A percentile compares a stretch with the other conserved stretches of the same genome.
phyloP scores from a whole-genome alignment of 1,284 basidiomycete species.

The Gymnopus androsaceus region DNA sequence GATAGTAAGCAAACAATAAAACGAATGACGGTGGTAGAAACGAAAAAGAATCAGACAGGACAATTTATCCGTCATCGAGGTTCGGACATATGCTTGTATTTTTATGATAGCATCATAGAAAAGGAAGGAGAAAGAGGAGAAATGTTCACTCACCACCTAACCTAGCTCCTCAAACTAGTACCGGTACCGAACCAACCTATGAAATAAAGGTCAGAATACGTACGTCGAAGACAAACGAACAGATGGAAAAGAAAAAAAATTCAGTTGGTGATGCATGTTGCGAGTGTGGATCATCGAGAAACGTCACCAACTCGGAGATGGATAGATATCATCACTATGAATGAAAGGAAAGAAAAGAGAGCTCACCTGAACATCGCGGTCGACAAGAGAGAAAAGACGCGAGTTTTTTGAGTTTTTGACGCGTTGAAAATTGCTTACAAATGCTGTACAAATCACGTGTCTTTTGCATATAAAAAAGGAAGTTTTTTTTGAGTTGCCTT shows the following conservation, averaged over 20 bases:
- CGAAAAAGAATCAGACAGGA: slow-evolving; percentile 43
- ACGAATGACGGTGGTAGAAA: slow-evolving; percentile 7
- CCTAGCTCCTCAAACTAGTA: slow-evolving; percentile 33
- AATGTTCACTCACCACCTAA: slow-evolving; percentile 37
- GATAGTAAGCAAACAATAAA: slow-evolving; percentile 16
- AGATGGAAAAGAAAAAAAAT: slow-evolving; percentile 26
- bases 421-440: no score
- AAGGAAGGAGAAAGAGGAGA: slow-evolving; percentile 13
- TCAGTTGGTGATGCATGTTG: slow-evolving; percentile 86
- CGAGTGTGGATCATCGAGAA: slow-evolving; percentile 67
- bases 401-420: background rate
- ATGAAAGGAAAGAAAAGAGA: background rate
- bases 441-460: no score
- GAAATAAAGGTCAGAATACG: slow-evolving; percentile 15
- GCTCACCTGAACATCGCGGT: background rate
- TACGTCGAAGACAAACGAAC: slow-evolving; percentile 14
- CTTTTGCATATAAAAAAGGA: no score
- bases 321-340: slow-evolving; percentile 63
- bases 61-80: slow-evolving; percentile 45
- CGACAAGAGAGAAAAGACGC: no score
- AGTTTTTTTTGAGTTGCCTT: no score
- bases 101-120: slow-evolving; percentile 40
- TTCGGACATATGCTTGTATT: slow-evolving; percentile 66
- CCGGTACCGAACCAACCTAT: slow-evolving; percentile 11
- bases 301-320: slow-evolving; percentile 70